Base-by-base conservation (phyloP, 352 stramenopile species). In the Porosira glacialis region DNA sequence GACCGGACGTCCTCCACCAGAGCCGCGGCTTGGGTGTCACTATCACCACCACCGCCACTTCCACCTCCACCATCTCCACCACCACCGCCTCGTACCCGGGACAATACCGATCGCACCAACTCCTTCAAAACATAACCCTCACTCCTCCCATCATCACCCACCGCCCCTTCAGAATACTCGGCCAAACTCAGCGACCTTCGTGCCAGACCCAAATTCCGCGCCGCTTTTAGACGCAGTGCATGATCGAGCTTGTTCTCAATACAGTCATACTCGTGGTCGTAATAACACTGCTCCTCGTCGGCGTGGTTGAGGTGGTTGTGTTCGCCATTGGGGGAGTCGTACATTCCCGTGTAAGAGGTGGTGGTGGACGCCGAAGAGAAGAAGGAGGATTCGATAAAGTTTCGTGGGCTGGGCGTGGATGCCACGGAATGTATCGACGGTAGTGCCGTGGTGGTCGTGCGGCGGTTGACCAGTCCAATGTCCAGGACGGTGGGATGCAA, bases 211-310 rank as follows among this genome's bases (percentile, higher is more conserved):
- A 88, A 59, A 19, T 38, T 56, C 28, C 82, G 66, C n/a, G 83
- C 81, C 28, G 43, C 48, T 57, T 79, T 76, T 33, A 92, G 71
- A 11, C 70, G 71, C 48, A 64, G 41, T n/a, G 83, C 81, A 39
- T 84, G 41, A n/a, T 55, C 53, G 8, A 92, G 51, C 59, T 92
- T 92, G n/a, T 78, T 41, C 73, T 89, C 83, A 2, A 89, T 67
- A 52, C 53, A 81, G 43, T 86, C 76, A 68, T 87, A 38, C 26
- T 74, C 63, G 27, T 41, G n/a, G 3, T 56, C 48, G 17, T 72
- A 59, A 36, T 73, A 47, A n/a, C n/a, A n/a, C n/a, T n/a, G n/a
- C n/a, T n/a, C n/a, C n/a, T n/a, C n/a, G 1, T 59, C 52, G 26
- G 41, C 17, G 22, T 59, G 35, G 28, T 64, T 44, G 10, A 52